Evolutionary conservation across 2,329 filamentous ascomycete genomes (phyloP).

Genomic region (Aspergillus oerlinghausenensis): DNA sequence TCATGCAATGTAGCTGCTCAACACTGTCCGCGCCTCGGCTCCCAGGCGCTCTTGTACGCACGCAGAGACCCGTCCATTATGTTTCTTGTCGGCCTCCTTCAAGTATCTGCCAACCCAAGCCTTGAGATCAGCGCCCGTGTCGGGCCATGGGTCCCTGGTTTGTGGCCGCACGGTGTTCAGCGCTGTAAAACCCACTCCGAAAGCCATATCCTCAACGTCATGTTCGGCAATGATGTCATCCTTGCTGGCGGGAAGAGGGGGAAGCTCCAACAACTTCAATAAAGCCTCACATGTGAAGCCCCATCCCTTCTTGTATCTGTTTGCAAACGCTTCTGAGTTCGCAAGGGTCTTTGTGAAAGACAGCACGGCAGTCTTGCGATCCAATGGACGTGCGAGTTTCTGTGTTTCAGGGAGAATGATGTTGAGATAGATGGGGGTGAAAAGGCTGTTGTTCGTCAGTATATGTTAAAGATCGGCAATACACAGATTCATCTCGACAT

Average conservation of each 20-base stretch:
- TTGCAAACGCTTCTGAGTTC: constrained; percentile 77
- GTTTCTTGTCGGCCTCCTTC: constrained; percentile 69
- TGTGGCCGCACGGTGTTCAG: constrained; percentile 82
- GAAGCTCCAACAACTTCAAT: constrained; percentile 82
- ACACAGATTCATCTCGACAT: constrained; percentile 23
- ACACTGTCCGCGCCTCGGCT: constrained; percentile 50
- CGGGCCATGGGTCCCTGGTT: constrained; percentile 75
- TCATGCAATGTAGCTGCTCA: constrained; percentile 46
- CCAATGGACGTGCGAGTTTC: constrained; percentile 78
- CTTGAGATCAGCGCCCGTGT: constrained; percentile 72
- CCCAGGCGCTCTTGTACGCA: constrained; percentile 70
- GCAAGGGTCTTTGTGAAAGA: constrained; percentile 90
- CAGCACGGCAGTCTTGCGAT: constrained; percentile 89
- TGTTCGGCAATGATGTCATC: constrained; percentile 79
- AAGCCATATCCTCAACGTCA: constrained; percentile 90
- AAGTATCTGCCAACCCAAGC: constrained; percentile 79
- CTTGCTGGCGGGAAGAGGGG: constrained; percentile 66
- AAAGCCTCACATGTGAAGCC: constrained; percentile 83
- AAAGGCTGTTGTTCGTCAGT: constrained; percentile 50
- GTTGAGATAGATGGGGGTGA: constrained; percentile 76
- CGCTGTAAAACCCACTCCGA: constrained; percentile 89
- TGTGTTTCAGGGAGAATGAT: constrained; percentile 87
- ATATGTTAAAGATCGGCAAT: neutral
- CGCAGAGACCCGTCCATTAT: constrained; percentile 63
- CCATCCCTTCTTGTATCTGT: constrained; percentile 85